These are phyloP conservation scores for Globisporangium radiosum DNA, from an alignment of 352 stramenopile species.

Conservation along the genomic window DNA sequence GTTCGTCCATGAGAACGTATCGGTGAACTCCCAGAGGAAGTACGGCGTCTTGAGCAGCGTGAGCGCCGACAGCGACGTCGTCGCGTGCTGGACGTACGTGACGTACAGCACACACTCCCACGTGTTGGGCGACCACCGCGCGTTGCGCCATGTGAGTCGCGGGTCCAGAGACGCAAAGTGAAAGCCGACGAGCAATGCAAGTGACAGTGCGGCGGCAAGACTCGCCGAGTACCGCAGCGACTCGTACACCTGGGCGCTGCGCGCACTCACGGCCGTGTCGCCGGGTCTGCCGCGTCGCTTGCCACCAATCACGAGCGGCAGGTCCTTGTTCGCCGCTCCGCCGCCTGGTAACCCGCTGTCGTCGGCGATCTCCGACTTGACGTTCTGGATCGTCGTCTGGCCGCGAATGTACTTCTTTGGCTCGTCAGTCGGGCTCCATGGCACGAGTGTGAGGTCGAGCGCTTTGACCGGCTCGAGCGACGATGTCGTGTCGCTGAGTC, in stretches of 20 bases:
- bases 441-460: slow-evolving; percentile 5
- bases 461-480: slow-evolving; percentile 4
- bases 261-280: not conserved
- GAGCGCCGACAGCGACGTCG: slow-evolving; percentile 28
- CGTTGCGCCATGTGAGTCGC: slow-evolving; percentile 7
- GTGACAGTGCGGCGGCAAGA: slow-evolving; percentile 12
- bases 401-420: slow-evolving; percentile 23
- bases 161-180: slow-evolving; percentile 17
- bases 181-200: slow-evolving; percentile 14
- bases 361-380: not conserved
- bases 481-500: slow-evolving; percentile 1
- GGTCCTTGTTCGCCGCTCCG: not conserved
- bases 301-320: slow-evolving; percentile 10
- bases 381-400: slow-evolving; percentile 10
- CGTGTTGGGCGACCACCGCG: slow-evolving; percentile 23
- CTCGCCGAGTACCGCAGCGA: slow-evolving; percentile 16
- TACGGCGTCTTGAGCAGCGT: slow-evolving; percentile 26
- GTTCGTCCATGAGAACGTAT: slow-evolving; percentile 41
- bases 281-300: not conserved
- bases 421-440: slow-evolving; percentile 3
- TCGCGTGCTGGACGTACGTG: slow-evolving; percentile 33
- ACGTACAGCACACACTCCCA: slow-evolving; percentile 47
- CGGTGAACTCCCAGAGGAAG: slow-evolving; percentile 28
- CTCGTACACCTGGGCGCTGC: slow-evolving; percentile 10
- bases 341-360: not conserved